Base-by-base conservation (phyloP, 495 filamentous ascomycete genomes). In the Lasiosphaeriaceae sp. region DNA sequence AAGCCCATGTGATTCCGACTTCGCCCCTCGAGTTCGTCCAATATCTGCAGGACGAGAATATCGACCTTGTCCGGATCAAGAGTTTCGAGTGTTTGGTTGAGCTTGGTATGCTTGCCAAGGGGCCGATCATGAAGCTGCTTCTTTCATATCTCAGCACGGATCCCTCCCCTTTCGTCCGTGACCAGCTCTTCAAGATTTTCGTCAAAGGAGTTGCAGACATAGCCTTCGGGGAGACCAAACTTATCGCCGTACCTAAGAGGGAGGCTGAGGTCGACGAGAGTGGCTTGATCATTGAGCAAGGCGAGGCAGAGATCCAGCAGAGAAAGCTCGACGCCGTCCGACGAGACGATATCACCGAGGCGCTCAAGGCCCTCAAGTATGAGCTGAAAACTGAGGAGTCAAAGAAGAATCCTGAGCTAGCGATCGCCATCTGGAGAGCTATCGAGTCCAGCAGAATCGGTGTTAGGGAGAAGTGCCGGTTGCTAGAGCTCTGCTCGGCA, bases 81-180 rank as follows among this genome's bases (percentile, higher is more conserved):
- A 92, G 91, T 2, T 96, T 96, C 64, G 80, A 87, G 49, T 88
- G 83, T 52, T 79, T 97, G 1, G 79, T 93, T 37, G 86, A 93
- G 45, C 80, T 95, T 17, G 91, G 92, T 35, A 74, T 89, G 46
- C 75, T 91, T 34, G 75, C 80, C 26, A 81, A 81, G 50, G 73
- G 82, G 11, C 71, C 78, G 2, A 76, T 96, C 22, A 62, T 92
- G 39, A 77, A 77, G 52, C 87, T 89, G 66, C 82, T 96, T 47
- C 77, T 96, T 12, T 81, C 81, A 50, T 78, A 81, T 23, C 74
- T 95, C 65, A 88, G 83, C 21, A 84, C 82, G 5, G 93, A 97
- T 68, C 80, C 82, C 12, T 97, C 94, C 1, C 85, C 90, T 2
- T 93, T 86, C 67, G 79, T 96, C 29, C 86, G 95, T 19, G 77